Evolutionary conservation across 768 basidiomycete genomes (phyloP), one percentile per base, ranked within the genome.

Genomic region (Tylopilus plumbeoviolaceoides): DNA sequence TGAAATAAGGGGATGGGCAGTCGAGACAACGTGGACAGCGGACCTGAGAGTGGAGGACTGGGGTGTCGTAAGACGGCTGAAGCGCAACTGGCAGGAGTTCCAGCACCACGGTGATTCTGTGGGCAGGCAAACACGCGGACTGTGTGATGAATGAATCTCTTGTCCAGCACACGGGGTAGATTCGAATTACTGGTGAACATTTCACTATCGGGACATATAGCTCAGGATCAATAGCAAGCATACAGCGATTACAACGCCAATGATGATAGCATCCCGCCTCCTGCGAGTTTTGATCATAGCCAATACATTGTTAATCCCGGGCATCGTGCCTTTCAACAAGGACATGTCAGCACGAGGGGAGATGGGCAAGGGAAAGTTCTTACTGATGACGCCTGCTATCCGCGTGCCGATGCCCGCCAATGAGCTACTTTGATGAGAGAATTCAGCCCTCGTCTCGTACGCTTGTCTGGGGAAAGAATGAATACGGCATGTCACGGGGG

Each of bases 401-500:
- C 95, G 82, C 14, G 83, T 76, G 70, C 91, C 93, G 58, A 99
- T 91, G 15, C 84, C 78, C 9, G 82, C 72, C 38, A 99, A 71
- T 20, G 87, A 82, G 11, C 77, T 69, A 30, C 93, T 78, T 70
- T 99, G 97, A 42, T 84, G 80, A 25, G 80, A 74, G 71, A 99
- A 98, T 70, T 98, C 95, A 20, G 91, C 82, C 28, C 97, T 85
- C 4, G 95, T 98, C 65, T 93, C 97, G 64, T 98, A 95, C 27
- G 95, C 97, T 83, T 98, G 97, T 41, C 94, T 98, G 49, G 28
- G 25, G 28, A 30, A 47, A 40, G 25, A 47, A 49, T 53, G 45
- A 48, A 33, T 45, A 42, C 44, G 18, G 6, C 14, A 39, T 47
- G 33, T 10, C 25, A 23, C 15, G 33, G 40, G 47, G 48, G 2